These are phyloP conservation scores for Pichia sp. DNA, from an alignment of 1,139 yeast genomes.

Conservation along the genomic window DNA sequence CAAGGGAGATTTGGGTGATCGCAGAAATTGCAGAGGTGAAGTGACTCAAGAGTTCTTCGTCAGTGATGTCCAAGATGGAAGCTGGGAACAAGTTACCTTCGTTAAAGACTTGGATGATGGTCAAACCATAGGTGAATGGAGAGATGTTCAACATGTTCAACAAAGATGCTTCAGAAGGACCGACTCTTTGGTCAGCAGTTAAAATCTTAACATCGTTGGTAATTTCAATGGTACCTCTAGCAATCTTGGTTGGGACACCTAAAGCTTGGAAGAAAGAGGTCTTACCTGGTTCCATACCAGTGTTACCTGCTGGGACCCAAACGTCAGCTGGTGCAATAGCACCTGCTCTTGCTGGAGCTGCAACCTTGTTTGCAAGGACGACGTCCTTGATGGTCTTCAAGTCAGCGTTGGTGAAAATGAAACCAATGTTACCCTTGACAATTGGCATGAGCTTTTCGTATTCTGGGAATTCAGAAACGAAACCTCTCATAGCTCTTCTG, in stretches of 20 bases:
- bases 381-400: constrained; percentile 87
- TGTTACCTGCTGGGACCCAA: constrained; percentile 98
- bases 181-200: constrained; percentile 78
- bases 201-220: constrained; percentile 96
- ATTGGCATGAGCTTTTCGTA: constrained; percentile 91
- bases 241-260: constrained; percentile 99
- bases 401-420: constrained; percentile 97
- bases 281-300: constrained; percentile 99
- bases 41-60: constrained; percentile 90
- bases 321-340: constrained; percentile 98
- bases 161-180: constrained; percentile 99
- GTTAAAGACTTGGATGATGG: constrained; percentile 95
- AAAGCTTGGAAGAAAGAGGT: constrained; percentile 99
- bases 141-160: constrained; percentile 99
- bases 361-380: constrained; percentile 87
- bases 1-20: constrained; percentile 95
- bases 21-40: constrained; percentile 87
- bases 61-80: constrained; percentile 95
- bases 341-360: constrained; percentile 99
- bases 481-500: constrained; percentile 99
- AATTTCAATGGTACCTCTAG: constrained; percentile 99
- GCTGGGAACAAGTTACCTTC: constrained; percentile 98
- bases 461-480: constrained; percentile 90
- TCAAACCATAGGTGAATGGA: constrained; percentile 99
- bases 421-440: constrained; percentile 98